These are phyloP conservation scores for Litsea cubeba DNA, from an alignment of 164 flowering plant species.

Conservation along the genomic window DNA sequence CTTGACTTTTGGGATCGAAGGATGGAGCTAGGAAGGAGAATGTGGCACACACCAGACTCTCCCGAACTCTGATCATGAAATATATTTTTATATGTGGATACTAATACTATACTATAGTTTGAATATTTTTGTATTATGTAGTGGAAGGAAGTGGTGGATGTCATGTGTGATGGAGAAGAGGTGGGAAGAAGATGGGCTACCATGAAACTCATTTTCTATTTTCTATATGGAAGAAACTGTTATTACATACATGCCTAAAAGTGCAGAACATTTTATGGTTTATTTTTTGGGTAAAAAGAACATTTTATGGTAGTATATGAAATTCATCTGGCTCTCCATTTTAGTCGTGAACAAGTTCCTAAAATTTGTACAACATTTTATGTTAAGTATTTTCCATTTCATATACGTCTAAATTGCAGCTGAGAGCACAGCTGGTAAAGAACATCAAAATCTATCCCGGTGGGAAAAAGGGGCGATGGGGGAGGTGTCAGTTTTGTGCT, in stretches of 20 bases:
- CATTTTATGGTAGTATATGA: neutral
- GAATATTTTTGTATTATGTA: neutral
- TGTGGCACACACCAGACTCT: neutral
- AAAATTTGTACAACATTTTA: too few relatives aligned
- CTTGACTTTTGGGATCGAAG: neutral
- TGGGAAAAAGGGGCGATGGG: too few relatives aligned
- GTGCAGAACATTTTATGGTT: too few relatives aligned
- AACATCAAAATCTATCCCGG: too few relatives aligned
- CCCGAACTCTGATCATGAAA: neutral
- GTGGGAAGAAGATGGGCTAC: neutral
- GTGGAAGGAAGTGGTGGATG: neutral
- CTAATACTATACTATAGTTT: neutral
- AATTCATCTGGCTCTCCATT: neutral
- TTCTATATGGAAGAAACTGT: neutral
- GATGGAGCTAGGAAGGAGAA: neutral
- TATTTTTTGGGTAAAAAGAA: too few relatives aligned
- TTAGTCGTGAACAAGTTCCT: neutral
- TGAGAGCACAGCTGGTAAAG: too few relatives aligned
- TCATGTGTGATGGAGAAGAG: neutral
- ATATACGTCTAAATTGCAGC: neutral
- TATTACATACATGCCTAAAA: neutral
- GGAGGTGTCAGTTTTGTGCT: too few relatives aligned
- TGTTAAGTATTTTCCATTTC: neutral
- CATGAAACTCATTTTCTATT: neutral
- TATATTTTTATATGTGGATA: neutral